Base-by-base conservation (phyloP, 1,284 basidiomycete genomes). In the Trichosporon sp. region DNA sequence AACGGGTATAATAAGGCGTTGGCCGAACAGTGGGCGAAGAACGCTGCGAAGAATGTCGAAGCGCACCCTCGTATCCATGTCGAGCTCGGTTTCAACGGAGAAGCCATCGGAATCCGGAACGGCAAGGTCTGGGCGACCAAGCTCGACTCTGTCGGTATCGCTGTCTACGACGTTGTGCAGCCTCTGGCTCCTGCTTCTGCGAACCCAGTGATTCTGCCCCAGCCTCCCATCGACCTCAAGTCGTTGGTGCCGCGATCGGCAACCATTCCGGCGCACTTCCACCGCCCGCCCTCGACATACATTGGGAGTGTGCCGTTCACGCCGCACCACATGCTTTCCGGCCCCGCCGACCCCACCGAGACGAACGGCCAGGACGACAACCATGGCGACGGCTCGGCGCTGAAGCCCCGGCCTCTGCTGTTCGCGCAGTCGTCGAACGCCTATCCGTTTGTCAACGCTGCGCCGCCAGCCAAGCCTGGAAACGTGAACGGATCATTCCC, bases 171-270 rank as follows among this genome's bases (percentile, higher is more conserved):
- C 31, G 76, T 83, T 11, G 76, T 83, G 7, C 73, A 79, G 2
- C 81, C 82, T 0, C 60, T 76, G 3, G 67, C 78, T 1, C 72
- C 77, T 1, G 66, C 74, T 7, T 74, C 76, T 1, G 74, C 77
- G 21, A 78, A 79, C 65, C 81, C 82, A 3, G 80, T 83, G 8
- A 77, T 83, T n/a, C 77, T 83, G 0, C 82, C 82, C 21, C 82
- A 83, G 72, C 81, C 82, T 27, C 77, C 75, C 2, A 75, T 79
- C 9, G 76, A 82, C 56, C 70, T 81, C 3, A 79, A 80, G 66
- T 11, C 9, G 65, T 67, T 67, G 23, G 60, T 63, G 58, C 60
- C 65, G 25, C 65, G 64, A 18, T 58, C 47, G 11, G 65, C 29
- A 9, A n/a, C 44, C 18, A 60, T 63, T 12, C 68, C 60, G 8